Evolutionary conservation across 73 alveolate genomes (phyloP).

Genomic region (Paraurostyla sp.): DNA sequence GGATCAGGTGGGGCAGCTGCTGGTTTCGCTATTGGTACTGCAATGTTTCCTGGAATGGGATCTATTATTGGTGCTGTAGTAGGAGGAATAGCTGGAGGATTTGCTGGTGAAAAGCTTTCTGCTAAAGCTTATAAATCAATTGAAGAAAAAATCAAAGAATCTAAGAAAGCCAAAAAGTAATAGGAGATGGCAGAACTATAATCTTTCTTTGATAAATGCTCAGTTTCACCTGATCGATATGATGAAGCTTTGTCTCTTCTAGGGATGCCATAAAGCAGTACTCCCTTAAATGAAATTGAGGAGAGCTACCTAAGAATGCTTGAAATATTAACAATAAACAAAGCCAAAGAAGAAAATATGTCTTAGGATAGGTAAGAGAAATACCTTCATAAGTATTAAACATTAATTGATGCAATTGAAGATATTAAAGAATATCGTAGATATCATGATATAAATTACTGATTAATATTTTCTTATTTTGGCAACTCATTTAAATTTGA

Average conservation of each 20-base stretch:
- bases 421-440: slow-evolving; percentile 29
- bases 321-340: background rate
- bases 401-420: slow-evolving; percentile 25
- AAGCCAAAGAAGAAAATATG: background rate
- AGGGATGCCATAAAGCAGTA: background rate
- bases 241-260: slow-evolving; percentile 6
- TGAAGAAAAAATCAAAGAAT: slow-evolving; percentile 29
- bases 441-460: background rate
- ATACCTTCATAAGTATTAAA: background rate
- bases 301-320: background rate
- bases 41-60: slow-evolving; percentile 54
- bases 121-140: slow-evolving; percentile 44
- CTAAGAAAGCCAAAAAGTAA: background rate
- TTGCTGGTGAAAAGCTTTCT: slow-evolving; percentile 51
- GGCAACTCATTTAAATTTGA: too few relatives aligned
- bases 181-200: background rate
- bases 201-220: background rate
- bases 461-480: too few relatives aligned
- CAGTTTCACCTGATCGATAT: background rate
- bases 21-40: slow-evolving; percentile 58
- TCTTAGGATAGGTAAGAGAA: background rate
- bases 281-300: slow-evolving; percentile 20
- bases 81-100: slow-evolving; percentile 59
- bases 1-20: slow-evolving; percentile 65
- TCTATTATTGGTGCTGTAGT: slow-evolving; percentile 46